Conservation (phyloP, 1,284 basidiomycete species). For the Trichosporon sp. region DNA sequence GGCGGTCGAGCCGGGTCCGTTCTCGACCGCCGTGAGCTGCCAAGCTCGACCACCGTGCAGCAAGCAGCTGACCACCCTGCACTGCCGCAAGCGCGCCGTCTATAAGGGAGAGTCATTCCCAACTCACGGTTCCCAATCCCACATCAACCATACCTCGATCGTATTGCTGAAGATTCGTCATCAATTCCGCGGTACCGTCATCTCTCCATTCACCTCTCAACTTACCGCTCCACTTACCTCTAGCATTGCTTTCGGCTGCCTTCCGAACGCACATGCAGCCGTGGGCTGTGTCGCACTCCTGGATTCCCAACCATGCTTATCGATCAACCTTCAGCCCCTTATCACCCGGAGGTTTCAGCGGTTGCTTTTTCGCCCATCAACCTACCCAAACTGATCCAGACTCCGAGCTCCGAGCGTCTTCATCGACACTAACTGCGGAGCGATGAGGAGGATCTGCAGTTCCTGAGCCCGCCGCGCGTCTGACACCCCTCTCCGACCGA, state of each 20-base stretch:
- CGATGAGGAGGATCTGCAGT: neutral
- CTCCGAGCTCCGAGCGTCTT: neutral
- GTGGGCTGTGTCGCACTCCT: too few species aligned
- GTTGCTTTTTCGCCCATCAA: neutral
- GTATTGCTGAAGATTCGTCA: neutral
- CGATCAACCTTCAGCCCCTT: neutral
- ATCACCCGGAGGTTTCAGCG: neutral
- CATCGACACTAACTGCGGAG: too few species aligned
- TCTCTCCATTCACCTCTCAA: neutral
- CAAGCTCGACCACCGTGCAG: neutral
- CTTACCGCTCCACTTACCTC: neutral
- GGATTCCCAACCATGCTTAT: too few species aligned
- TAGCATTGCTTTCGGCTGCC: neutral
- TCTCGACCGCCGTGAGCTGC: neutral
- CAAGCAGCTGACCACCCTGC: neutral
- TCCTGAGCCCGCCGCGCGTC: neutral
- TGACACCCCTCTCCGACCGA: neutral
- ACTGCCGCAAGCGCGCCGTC: neutral
- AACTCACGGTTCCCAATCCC: neutral
- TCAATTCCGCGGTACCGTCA: neutral
- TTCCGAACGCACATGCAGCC: neutral
- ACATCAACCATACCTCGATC: neutral
- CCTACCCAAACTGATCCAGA: neutral
- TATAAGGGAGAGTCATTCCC: neutral
- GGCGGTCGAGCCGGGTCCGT: neutral